Percentiles rank a stretch among this genome's conserved stretches.
Conservation (phyloP, 768 basidiomycete species). For the Chalciporus pseudorubinellus region DNA sequence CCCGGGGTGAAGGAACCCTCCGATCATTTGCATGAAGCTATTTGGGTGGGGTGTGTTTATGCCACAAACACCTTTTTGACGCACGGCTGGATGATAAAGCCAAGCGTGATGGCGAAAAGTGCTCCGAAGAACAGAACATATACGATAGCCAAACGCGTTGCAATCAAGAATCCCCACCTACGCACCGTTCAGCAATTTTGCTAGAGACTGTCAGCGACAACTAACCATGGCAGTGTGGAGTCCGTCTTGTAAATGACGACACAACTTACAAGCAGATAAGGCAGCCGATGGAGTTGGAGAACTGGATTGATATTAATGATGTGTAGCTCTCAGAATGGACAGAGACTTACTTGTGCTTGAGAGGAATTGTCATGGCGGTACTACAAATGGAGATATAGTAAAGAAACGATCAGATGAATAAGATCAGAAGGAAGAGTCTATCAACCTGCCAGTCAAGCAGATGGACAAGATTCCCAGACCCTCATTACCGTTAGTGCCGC, state of each 20-base stretch:
- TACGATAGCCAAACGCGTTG: conserved; percentile 47
- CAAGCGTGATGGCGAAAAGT: conserved; percentile 47
- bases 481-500: conserved; percentile 65
- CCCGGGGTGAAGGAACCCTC: conserved; percentile 36
- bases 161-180: conserved; percentile 50
- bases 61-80: conserved; percentile 4
- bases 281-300: conserved; percentile 51
- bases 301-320: conserved; percentile 6
- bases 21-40: conserved; percentile 38
- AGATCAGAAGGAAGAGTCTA: conserved; percentile 14
- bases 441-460: conserved; percentile 54
- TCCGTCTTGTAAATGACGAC: conserved; percentile 51
- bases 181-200: no score
- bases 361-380: conserved; percentile 54
- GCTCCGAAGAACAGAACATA: conserved; percentile 56
- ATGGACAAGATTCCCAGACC: conserved; percentile 60
- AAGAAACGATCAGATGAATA: neutral
- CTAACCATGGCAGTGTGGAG: conserved; percentile 52
- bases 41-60: neutral
- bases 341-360: conserved; percentile 43
- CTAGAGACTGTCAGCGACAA: neutral
- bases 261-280: conserved; percentile 51
- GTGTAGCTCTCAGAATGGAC: neutral
- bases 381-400: conserved; percentile 31
- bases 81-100: conserved; percentile 26